phyloP scores from a whole-genome alignment of 768 basidiomycete species.

The Calocybe gangraenosa region DNA sequence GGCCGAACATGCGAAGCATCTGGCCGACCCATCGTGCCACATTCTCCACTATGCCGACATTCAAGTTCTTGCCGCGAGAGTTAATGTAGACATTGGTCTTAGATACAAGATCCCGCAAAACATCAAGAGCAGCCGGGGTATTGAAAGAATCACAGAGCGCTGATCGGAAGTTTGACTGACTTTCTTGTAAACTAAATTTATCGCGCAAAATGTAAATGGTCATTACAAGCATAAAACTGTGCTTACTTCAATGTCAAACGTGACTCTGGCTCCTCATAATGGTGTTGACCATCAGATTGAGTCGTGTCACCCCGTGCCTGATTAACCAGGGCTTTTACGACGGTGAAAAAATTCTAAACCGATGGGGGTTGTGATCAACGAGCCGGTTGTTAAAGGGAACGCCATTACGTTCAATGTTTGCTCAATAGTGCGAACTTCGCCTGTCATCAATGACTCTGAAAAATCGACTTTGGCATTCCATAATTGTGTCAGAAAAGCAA shows the following conservation, averaged over 20 bases:
- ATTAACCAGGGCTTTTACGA: constrained; percentile 73
- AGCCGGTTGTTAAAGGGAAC: neutral
- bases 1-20: constrained; percentile 77
- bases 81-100: constrained; percentile 88
- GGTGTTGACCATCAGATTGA: constrained; percentile 57
- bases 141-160: constrained; percentile 98
- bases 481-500: constrained; percentile 85
- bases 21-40: constrained; percentile 64
- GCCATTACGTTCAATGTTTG: constrained; percentile 73
- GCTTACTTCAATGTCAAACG: constrained; percentile 61
- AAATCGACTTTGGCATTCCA: constrained; percentile 97
- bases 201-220: constrained; percentile 8
- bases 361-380: constrained; percentile 7
- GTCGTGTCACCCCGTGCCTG: constrained; percentile 45
- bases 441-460: constrained; percentile 83
- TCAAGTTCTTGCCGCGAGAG: constrained; percentile 50
- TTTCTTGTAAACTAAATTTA: constrained; percentile 57
- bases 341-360: constrained; percentile 88
- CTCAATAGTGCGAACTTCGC: constrained; percentile 86
- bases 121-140: constrained; percentile 77
- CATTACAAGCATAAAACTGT: neutral
- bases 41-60: constrained; percentile 60
- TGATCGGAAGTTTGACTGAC: constrained; percentile 73
- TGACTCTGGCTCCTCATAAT: constrained; percentile 62
- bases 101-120: constrained; percentile 78